Base-by-base conservation (phyloP, 192 early-diverging fungal genomes). In the Backusella morwellensis region DNA sequence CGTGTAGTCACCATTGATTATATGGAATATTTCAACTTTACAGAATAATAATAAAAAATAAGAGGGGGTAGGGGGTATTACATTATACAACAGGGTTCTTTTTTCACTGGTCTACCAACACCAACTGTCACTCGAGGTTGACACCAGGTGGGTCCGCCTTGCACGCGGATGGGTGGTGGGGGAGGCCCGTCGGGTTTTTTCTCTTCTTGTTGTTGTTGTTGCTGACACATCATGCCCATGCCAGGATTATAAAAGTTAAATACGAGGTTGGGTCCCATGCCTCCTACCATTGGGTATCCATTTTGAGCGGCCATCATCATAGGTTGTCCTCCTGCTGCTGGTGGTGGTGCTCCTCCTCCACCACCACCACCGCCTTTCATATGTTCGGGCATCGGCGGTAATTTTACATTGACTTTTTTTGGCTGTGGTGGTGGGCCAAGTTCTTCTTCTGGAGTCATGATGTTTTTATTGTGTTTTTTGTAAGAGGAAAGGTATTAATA, bases 1-100 rank as follows among this genome's bases (percentile, higher is more conserved):
- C 77, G 81, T 19, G 41, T 76, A 23, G 75, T 70, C 2, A 78
- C 76, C 2, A 72, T 17, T 32, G 81, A 83, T 79, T 79, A 79
- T 72, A 44, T 72, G 42, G 70, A 35, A 8, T 47, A 35, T 72
- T 50, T 63, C 23, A 72, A 14, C 26, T 44, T 70, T 70, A 23
- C 35, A 70, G 68, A 12, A 70, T 70, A 70, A 54, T 54, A 54
- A 54, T 29, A 29, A 29, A 29, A 29, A 29, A 29, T n/a, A 3
- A 32, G 0, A 32, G 32, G 32, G 32, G 32, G n/a, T n/a, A 5
- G 38, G 1, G 38, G 11, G 8, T 11, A 21, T 70, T 71, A 72
- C 70, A 50, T 44, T n/a, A 72, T 72, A 72, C 21, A 14, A 72
- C 70, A 72, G 17, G 70, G 41, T 15, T 8, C 9, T 6, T 15